Percentiles rank a stretch among this genome's conserved stretches.
Evolutionary conservation across 257 asterid genomes (phyloP).

Genomic region (Handroanthus guayacan): DNA sequence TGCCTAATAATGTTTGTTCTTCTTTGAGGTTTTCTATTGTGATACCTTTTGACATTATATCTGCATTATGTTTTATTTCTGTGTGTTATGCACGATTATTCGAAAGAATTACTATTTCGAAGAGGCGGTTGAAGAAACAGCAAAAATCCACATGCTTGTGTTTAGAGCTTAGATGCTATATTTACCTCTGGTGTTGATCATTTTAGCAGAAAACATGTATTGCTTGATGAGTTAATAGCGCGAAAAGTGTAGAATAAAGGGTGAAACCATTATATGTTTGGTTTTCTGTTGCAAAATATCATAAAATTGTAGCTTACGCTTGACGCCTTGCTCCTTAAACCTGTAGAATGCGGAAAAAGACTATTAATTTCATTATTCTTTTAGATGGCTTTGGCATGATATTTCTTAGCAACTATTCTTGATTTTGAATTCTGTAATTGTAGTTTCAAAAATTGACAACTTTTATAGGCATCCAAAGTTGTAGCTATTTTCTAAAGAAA

Average conservation of each 20-base stretch:
- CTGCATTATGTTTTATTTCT: neutral
- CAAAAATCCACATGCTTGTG: neutral
- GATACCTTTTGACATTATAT: constrained; percentile 4
- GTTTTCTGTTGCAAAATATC: constrained; percentile 16
- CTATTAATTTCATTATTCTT: neutral
- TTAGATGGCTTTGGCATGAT: neutral
- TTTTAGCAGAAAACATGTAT: neutral
- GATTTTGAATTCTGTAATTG: neutral
- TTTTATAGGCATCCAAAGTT: constrained; percentile 7
- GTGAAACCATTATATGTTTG: neutral
- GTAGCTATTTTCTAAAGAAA: neutral
- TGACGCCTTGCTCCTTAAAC: neutral
- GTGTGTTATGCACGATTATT: constrained; percentile 6
- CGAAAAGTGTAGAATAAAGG: neutral
- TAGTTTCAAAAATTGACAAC: neutral
- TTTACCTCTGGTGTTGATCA: neutral
- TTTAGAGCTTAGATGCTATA: neutral
- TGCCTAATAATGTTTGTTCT: constrained; percentile 3
- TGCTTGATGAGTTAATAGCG: neutral
- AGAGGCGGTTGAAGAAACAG: neutral
- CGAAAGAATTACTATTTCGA: neutral
- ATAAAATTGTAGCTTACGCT: neutral
- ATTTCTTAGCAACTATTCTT: neutral
- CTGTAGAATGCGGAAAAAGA: neutral
- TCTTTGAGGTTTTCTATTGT: neutral